A percentile compares a stretch with the other conserved stretches of the same genome.
phyloP scores from a whole-genome alignment of 1,139 yeast genomes.

The Debaryomyces robertsiae region DNA sequence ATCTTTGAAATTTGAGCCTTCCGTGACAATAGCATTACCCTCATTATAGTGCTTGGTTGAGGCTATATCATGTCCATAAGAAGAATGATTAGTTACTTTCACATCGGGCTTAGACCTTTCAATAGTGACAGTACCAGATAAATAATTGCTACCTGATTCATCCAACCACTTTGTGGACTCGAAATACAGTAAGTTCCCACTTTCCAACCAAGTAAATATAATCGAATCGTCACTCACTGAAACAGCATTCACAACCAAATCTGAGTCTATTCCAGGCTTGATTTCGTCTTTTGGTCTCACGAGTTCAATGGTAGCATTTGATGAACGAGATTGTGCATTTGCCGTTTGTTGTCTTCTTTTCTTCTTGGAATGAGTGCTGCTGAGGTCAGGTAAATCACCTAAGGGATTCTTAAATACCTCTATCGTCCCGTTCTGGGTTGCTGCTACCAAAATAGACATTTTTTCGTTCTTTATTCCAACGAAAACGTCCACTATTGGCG shows the following conservation, averaged over 20 bases:
- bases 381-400: slow-evolving; percentile 19
- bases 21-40: slow-evolving; percentile 61
- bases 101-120: slow-evolving; percentile 42
- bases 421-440: slow-evolving; percentile 68
- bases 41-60: slow-evolving; percentile 72
- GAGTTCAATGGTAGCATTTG: slow-evolving; percentile 45
- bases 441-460: slow-evolving; percentile 50
- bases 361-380: slow-evolving; percentile 29
- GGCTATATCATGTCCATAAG: slow-evolving; percentile 69
- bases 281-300: slow-evolving; percentile 46
- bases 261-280: slow-evolving; percentile 34
- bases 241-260: slow-evolving; percentile 44
- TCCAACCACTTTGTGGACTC: slow-evolving; percentile 60
- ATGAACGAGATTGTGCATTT: slow-evolving; percentile 49
- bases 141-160: slow-evolving; percentile 29
- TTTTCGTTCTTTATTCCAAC: slow-evolving; percentile 34
- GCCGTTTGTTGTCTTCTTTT: slow-evolving; percentile 37
- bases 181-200: slow-evolving; percentile 64
- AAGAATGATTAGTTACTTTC: slow-evolving; percentile 39
- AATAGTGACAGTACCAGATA: slow-evolving; percentile 32
- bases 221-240: slow-evolving; percentile 43
- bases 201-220: slow-evolving; percentile 70
- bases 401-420: slow-evolving; percentile 67
- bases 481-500: slow-evolving; percentile 53
- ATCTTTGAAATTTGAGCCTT: slow-evolving; percentile 65